Conservation (phyloP, 306 rosid species). For the Albizia julibrissin region DNA sequence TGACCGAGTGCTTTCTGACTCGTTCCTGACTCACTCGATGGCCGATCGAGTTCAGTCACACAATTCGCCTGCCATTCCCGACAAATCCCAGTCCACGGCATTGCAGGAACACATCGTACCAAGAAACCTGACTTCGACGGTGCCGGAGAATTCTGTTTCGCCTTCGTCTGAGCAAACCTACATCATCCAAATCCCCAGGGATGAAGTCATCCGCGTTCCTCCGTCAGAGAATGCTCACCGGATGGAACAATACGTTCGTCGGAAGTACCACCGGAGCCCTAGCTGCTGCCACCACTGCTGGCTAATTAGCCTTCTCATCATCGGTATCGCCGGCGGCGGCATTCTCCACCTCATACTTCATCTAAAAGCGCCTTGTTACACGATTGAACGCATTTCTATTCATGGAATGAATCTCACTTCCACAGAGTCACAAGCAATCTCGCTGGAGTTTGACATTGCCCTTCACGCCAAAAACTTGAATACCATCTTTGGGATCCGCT, state of each 20-base stretch:
- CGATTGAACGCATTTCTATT: background rate
- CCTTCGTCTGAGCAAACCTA: background rate
- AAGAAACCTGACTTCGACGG: background rate
- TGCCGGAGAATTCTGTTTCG: background rate
- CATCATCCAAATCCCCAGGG: background rate
- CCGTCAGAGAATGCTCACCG: background rate
- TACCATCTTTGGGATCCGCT: background rate
- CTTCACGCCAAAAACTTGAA: background rate
- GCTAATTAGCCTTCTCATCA: background rate
- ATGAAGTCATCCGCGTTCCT: background rate
- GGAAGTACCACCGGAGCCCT: background rate
- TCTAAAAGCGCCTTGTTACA: background rate
- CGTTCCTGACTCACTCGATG: background rate
- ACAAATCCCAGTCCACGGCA: background rate
- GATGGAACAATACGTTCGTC: background rate
- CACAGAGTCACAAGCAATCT: background rate
- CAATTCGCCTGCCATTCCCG: background rate
- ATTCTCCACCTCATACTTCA: background rate
- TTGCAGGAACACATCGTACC: background rate
- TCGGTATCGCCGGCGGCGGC: background rate
- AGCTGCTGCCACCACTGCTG: background rate
- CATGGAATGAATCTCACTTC: background rate
- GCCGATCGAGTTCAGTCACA: background rate
- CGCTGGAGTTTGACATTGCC: background rate
- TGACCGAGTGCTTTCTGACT: background rate